Conservation (phyloP, 768 basidiomycete genomes). For the Lactifluus pinguis region DNA sequence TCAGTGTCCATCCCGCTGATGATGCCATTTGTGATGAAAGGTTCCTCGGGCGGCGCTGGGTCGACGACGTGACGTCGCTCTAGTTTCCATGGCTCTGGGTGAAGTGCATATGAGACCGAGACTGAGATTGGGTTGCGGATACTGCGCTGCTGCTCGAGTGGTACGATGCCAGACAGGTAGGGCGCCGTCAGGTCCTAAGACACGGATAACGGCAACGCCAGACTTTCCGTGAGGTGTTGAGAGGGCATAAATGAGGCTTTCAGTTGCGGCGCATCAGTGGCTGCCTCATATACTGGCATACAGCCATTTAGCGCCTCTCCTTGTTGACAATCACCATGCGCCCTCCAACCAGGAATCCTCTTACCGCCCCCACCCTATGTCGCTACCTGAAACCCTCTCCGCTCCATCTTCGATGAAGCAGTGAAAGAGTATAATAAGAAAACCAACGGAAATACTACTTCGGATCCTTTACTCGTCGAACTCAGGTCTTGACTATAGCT, state of each 20-base stretch:
- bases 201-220: conserved; percentile 72
- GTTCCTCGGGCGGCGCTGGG: too few relatives aligned
- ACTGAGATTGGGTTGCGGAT: conserved; percentile 7
- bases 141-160: not conserved
- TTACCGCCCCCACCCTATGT: not conserved
- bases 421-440: not conserved
- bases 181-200: conserved; percentile 76
- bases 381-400: not conserved
- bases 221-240: conserved; percentile 82
- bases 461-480: not conserved
- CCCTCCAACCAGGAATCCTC: too few relatives aligned
- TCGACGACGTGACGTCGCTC: conserved; percentile 64
- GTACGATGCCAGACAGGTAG: conserved; percentile 47
- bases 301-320: too few relatives aligned
- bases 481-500: not conserved
- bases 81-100: conserved; percentile 57
- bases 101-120: not conserved
- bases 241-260: conserved; percentile 46
- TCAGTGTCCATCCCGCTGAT: too few relatives aligned
- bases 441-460: not conserved
- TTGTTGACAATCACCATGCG: too few relatives aligned
- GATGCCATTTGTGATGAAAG: too few relatives aligned
- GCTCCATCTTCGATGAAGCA: not conserved
- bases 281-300: too few relatives aligned
- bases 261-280: too few relatives aligned